Evolutionary conservation across 2,329 filamentous ascomycete species (phyloP).

Genomic region (Lasiodiplodia gonubiensis): DNA sequence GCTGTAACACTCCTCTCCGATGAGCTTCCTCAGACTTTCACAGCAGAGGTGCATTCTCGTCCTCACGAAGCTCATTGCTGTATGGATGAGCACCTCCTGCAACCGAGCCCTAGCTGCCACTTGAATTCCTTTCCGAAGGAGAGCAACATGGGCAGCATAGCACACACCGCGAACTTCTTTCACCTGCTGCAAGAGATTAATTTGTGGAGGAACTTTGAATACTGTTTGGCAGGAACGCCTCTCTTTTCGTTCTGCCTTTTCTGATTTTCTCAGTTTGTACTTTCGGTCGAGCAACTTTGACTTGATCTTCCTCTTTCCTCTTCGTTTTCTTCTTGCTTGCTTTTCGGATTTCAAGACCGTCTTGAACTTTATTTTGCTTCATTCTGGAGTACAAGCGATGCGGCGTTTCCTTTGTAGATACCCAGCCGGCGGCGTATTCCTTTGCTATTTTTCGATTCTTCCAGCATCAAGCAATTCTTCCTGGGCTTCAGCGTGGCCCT

Average conservation of each 20-base stretch:
- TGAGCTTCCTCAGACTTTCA: neutral
- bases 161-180: neutral
- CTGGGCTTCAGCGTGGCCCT: neutral
- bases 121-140: neutral
- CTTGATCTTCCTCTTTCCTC: neutral
- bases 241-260: neutral
- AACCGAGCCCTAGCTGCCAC: neutral
- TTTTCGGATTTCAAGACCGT: neutral
- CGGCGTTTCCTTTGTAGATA: conserved; percentile 13
- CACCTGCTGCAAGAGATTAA: neutral
- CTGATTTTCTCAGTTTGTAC: neutral
- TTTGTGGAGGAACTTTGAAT: neutral
- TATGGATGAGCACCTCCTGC: neutral
- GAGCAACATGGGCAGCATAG: neutral
- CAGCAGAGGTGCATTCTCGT: neutral
- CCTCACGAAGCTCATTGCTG: neutral
- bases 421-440: conserved; percentile 8
- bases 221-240: neutral
- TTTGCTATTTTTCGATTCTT: conserved; percentile 9
- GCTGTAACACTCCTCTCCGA: neutral
- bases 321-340: neutral
- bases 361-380: neutral
- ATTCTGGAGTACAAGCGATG: neutral
- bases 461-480: neutral
- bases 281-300: neutral